Conservation (phyloP, 768 basidiomycete species). For the Tulasnella sp. region DNA sequence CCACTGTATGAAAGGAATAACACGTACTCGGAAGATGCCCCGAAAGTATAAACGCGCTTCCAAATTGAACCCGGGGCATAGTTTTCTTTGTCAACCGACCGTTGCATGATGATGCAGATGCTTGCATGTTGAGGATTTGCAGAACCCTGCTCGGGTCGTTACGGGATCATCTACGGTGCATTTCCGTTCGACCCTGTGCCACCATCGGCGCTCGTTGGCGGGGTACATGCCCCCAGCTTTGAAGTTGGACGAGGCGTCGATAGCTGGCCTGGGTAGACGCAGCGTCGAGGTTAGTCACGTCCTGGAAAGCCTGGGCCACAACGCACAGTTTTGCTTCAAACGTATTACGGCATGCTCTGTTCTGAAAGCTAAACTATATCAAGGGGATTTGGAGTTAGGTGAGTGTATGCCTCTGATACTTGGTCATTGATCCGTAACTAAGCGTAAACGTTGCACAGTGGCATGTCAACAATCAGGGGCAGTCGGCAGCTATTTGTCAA, state of each 20-base stretch:
- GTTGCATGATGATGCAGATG: conserved; percentile 4
- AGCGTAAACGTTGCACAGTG: background rate
- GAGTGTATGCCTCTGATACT: background rate
- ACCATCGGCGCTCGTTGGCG: conserved; percentile 8
- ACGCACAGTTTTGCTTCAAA: background rate
- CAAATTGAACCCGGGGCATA: background rate
- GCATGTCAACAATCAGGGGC: background rate
- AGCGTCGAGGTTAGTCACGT: no score
- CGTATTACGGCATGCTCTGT: background rate
- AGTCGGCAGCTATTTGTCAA: background rate
- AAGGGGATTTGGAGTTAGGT: background rate
- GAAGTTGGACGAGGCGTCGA: background rate
- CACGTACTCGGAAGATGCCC: conserved; percentile 9
- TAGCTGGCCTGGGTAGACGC: background rate
- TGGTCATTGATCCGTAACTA: background rate
- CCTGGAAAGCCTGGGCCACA: no score
- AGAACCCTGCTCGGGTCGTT: background rate
- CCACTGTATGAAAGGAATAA: background rate
- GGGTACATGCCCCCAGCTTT: background rate
- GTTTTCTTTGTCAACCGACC: background rate
- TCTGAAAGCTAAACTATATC: background rate
- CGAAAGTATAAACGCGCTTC: conserved; percentile 1
- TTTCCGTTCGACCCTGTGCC: conserved; percentile 2
- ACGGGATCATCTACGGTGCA: background rate
- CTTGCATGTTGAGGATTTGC: background rate